These are phyloP conservation scores for Canavalia gladiata DNA, from an alignment of 306 rosid genomes.

Conservation along the genomic window DNA sequence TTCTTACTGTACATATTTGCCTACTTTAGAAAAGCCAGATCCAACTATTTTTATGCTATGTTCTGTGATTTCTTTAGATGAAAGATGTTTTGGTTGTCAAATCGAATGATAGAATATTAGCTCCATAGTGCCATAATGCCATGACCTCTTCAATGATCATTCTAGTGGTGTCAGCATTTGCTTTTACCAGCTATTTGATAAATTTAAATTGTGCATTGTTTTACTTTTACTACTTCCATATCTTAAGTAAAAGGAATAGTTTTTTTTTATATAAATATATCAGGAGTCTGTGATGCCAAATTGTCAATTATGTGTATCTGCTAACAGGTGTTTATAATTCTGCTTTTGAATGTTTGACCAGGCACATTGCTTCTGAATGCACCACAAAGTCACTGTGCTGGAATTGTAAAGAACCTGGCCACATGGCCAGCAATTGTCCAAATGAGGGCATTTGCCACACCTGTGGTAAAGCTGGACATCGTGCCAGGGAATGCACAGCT, in stretches of 20 bases:
- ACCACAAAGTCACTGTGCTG: slow-evolving; percentile 93
- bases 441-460: slow-evolving; percentile 99
- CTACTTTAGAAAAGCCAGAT: too few species aligned
- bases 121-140: neutral
- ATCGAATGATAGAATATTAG: slow-evolving; percentile 31
- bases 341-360: slow-evolving; percentile 46
- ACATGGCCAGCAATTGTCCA: slow-evolving; percentile 92
- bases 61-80: slow-evolving; percentile 3
- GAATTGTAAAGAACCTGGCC: slow-evolving; percentile 98
- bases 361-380: slow-evolving; percentile 99
- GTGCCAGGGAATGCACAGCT: slow-evolving; percentile 91
- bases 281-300: neutral
- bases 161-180: neutral
- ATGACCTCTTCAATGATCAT: too few species aligned
- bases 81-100: neutral
- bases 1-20: too few species aligned
- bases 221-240: slow-evolving; percentile 20
- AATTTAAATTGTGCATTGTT: slow-evolving; percentile 15
- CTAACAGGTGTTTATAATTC: slow-evolving; percentile 11
- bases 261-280: neutral
- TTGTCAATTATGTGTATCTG: slow-evolving; percentile 23
- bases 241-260: slow-evolving; percentile 11
- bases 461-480: slow-evolving; percentile 96
- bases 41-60: neutral
- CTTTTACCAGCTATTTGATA: slow-evolving; percentile 28